A percentile compares a stretch with the other conserved stretches of the same genome.
These are phyloP conservation scores for Cyclotella atomus DNA, from an alignment of 108 stramenopile genomes.

Conservation along the genomic window DNA sequence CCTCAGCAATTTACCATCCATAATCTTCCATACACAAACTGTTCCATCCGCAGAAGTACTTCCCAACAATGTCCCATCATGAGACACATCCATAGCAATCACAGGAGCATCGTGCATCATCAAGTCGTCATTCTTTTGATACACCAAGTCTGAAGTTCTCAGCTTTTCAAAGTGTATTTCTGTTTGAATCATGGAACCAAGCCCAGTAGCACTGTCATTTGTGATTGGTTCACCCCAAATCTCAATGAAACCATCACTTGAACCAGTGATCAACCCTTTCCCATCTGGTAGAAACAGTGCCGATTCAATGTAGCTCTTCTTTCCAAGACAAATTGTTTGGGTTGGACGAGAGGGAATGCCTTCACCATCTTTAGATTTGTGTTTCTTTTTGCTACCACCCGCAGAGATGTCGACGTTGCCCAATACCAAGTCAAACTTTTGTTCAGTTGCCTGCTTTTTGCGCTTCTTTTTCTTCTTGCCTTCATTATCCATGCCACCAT, in stretches of 20 bases:
- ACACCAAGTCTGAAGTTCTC: slow-evolving; percentile 55
- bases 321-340: slow-evolving; percentile 84
- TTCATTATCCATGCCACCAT: slow-evolving; percentile 29
- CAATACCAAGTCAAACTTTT: slow-evolving; percentile 77
- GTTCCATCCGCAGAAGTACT: slow-evolving; percentile 76
- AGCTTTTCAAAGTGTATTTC: slow-evolving; percentile 50
- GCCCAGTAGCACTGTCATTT: slow-evolving; percentile 37
- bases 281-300: slow-evolving; percentile 79
- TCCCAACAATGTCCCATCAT: slow-evolving; percentile 87
- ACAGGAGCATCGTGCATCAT: slow-evolving; percentile 88
- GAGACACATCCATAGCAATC: slow-evolving; percentile 76
- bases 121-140: slow-evolving; percentile 85
- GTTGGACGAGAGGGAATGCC: slow-evolving; percentile 52
- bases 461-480: slow-evolving; percentile 34
- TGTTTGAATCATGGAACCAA: neutral
- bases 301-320: slow-evolving; percentile 73
- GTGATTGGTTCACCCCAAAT: slow-evolving; percentile 80
- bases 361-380: slow-evolving; percentile 34
- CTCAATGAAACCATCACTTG: slow-evolving; percentile 95
- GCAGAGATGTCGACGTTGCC: slow-evolving; percentile 50
- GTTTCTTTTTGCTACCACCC: slow-evolving; percentile 35
- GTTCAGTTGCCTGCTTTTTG: slow-evolving; percentile 29
- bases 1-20: slow-evolving; percentile 79
- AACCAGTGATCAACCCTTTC: slow-evolving; percentile 81
- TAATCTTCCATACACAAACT: slow-evolving; percentile 84